Evolutionary conservation across 2,329 filamentous ascomycete species (phyloP).

Genomic region (Amauroascus verrucosus): DNA sequence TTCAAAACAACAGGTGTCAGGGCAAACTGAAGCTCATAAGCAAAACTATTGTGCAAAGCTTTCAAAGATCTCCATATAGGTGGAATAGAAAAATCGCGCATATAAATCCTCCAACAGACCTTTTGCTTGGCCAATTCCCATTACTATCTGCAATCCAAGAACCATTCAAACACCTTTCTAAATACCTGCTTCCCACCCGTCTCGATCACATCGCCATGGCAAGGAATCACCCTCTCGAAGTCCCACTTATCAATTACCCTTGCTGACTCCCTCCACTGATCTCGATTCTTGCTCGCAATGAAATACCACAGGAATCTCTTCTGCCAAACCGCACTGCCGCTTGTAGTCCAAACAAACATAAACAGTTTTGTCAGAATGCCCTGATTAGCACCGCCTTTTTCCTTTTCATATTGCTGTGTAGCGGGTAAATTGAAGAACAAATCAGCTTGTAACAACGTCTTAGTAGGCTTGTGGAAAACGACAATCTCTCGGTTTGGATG

Average conservation of each 20-base stretch:
- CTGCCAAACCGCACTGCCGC: constrained; percentile 57
- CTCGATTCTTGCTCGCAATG: constrained; percentile 50
- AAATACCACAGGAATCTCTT: constrained; percentile 77
- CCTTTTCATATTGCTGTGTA: constrained; percentile 66
- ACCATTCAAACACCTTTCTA: constrained; percentile 71
- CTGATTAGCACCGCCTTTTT: constrained; percentile 44
- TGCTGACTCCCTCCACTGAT: constrained; percentile 60
- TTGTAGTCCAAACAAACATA: constrained; percentile 45
- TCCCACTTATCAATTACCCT: constrained; percentile 66
- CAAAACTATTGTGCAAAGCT: too few species aligned
- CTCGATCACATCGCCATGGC: constrained; percentile 85
- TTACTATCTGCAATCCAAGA: constrained; percentile 39
- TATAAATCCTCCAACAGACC: neutral
- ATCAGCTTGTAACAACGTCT: constrained; percentile 78
- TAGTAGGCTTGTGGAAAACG: constrained; percentile 69
- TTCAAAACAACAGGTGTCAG: too few species aligned
- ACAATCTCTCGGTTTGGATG: constrained; percentile 81
- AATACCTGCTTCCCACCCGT: constrained; percentile 63
- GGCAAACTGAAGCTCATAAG: too few species aligned
- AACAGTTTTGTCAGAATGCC: constrained; percentile 53
- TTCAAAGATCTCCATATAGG: neutral
- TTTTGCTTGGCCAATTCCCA: neutral
- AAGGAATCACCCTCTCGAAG: constrained; percentile 76
- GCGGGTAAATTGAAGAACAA: constrained; percentile 85
- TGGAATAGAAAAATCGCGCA: neutral